Evolutionary conservation across 495 filamentous ascomycete genomes (phyloP).

Genomic region (Xylaria venustula): DNA sequence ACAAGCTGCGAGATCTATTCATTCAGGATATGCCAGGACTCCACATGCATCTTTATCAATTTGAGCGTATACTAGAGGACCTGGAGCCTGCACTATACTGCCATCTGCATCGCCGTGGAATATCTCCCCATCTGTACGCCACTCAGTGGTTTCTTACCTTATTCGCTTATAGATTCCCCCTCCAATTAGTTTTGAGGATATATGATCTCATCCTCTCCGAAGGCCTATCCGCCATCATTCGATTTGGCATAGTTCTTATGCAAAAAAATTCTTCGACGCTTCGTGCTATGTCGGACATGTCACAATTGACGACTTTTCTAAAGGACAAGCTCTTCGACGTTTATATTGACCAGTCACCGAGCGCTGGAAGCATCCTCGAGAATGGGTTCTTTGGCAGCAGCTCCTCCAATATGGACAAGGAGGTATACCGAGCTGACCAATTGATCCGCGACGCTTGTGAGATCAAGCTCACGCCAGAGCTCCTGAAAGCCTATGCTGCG

Average conservation of each 20-base stretch:
- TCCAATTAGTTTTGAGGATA: constrained; percentile 92
- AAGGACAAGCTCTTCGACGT: constrained; percentile 94
- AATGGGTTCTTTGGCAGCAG: constrained; percentile 96
- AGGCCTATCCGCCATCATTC: constrained; percentile 86
- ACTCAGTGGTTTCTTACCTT: constrained; percentile 99
- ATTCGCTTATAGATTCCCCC: constrained; percentile 97
- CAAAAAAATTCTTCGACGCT: constrained; percentile 80
- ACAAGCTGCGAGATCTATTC: constrained; percentile 89
- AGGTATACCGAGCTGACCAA: constrained; percentile 90
- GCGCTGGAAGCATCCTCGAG: constrained; percentile 83
- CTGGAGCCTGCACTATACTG: constrained; percentile 92
- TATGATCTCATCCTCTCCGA: constrained; percentile 97
- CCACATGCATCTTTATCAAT: constrained; percentile 90
- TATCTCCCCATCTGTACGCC: constrained; percentile 89
- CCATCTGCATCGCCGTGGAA: constrained; percentile 83
- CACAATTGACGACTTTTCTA: constrained; percentile 76
- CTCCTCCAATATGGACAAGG: constrained; percentile 79
- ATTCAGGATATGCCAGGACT: constrained; percentile 95
- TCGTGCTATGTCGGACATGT: constrained; percentile 89
- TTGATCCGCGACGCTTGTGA: constrained; percentile 91
- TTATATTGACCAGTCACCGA: constrained; percentile 91
- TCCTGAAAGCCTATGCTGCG: constrained; percentile 71
- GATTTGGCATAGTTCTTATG: constrained; percentile 94
- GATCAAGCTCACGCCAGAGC: constrained; percentile 78
- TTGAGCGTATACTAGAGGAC: constrained; percentile 92